Base-by-base conservation (phyloP, 225 moss, liverwort and hornwort species). In the Pseudoscleropodium purum region DNA sequence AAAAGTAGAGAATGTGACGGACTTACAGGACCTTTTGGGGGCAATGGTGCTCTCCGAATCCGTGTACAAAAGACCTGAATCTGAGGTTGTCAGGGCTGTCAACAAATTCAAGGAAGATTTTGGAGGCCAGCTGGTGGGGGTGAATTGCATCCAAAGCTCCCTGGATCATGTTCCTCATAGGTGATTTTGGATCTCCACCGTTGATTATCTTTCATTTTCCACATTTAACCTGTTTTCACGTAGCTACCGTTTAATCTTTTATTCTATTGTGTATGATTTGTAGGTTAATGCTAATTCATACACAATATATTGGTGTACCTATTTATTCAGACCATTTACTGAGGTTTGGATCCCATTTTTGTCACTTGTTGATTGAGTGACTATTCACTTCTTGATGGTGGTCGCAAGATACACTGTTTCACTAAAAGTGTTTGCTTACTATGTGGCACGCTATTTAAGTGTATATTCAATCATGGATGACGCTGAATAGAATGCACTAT, bases 31-130 rank as follows among this genome's bases (percentile, higher is more conserved):
- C 83, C 91, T 99, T 86, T 88, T 99, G 70, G 97, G 99, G 87
- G 99, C 99, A 39, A 97, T 99, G 97, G 95, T 97, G 87, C 93
- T 99, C 85, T 95, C 99, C 59, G 99, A 99, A 91, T 95, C 92
- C 81, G 97, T 96, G 27, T 99, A 99, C 91, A 99, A 99, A 93
- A 91, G 78, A 93, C 99, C 99, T 74, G 97, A 96, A 56, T 93
- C 95, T 63, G 97, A 99, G 86, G 93, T 97, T 82, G 73, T 97
- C 43, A 94, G 95, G 92, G 93, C 94, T 80, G 93, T 96, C 82
- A 97, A 99, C 87, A 96, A 92, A 75, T 95, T 96, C 87, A 99
- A 97, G 91, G 93, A 93, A 76, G 97, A 97, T 82, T 99, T 99
- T 75, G 97, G 97, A 75, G 99, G 99, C 68, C 97, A 97, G 85